phyloP scores from a whole-genome alignment of 768 basidiomycete genomes.

The Phaffia tasmanica region DNA sequence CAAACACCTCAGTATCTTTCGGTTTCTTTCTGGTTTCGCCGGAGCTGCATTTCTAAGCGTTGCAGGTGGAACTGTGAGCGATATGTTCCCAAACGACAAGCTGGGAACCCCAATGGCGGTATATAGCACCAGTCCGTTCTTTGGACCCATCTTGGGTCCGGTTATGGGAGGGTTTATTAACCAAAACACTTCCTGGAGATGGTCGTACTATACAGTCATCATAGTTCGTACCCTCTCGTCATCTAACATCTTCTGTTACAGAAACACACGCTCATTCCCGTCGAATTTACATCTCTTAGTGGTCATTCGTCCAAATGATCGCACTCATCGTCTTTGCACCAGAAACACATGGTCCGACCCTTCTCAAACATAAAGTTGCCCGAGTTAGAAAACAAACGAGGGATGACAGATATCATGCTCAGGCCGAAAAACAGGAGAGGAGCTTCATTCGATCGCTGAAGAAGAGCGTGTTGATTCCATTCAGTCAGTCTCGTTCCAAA shows the following conservation, averaged over 20 bases:
- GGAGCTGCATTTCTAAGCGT: constrained; percentile 53
- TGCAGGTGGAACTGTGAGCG: constrained; percentile 52
- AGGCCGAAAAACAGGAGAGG: constrained; percentile 47
- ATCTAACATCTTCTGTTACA: neutral
- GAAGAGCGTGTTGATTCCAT: constrained; percentile 58
- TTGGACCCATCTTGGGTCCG: constrained; percentile 46
- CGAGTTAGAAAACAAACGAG: constrained; percentile 49
- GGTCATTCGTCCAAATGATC: constrained; percentile 50
- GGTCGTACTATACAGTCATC: constrained; percentile 61
- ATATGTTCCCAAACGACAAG: constrained; percentile 48
- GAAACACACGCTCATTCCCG: neutral
- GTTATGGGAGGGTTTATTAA: constrained; percentile 53
- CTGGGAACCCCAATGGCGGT: constrained; percentile 55
- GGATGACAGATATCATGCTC: constrained; percentile 49
- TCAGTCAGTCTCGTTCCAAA: constrained; percentile 46
- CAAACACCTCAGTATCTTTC: constrained; percentile 40
- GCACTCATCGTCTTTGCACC: constrained; percentile 53
- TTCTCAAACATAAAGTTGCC: constrained; percentile 52
- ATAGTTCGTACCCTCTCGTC: constrained; percentile 36
- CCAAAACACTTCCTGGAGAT: constrained; percentile 46
- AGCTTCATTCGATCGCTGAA: constrained; percentile 45
- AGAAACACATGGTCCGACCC: constrained; percentile 58
- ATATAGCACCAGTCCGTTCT: constrained; percentile 48
- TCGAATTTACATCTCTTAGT: constrained; percentile 33
- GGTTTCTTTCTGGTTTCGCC: constrained; percentile 46